A percentile compares a stretch with the other conserved stretches of the same genome.
Conservation (phyloP, 129 eudicot genomes). For the Deinandra increscens region DNA sequence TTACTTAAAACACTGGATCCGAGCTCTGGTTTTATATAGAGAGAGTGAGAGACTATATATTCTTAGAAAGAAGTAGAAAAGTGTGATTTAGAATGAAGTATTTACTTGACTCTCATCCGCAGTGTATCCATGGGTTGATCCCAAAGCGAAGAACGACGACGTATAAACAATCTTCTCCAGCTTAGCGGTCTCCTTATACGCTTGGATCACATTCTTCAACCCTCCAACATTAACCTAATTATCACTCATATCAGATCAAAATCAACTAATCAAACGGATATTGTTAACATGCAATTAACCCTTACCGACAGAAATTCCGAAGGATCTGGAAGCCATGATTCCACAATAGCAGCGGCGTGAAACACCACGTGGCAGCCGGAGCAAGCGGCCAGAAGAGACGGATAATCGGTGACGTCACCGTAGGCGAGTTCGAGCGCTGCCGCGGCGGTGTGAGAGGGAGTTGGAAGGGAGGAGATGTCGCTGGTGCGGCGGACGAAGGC, state of each 20-base stretch:
- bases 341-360: slow-evolving; percentile 84
- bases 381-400: slow-evolving; percentile 60
- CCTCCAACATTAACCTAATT: slow-evolving; percentile 90
- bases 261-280: too few species aligned
- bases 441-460: slow-evolving; percentile 31
- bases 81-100: neutral
- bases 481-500: slow-evolving; percentile 82
- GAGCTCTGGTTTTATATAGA: too few species aligned
- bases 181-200: slow-evolving; percentile 47
- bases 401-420: slow-evolving; percentile 75
- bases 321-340: slow-evolving; percentile 91
- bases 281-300: too few species aligned
- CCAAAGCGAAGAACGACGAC: slow-evolving; percentile 83
- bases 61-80: too few species aligned
- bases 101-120: slow-evolving; percentile 82
- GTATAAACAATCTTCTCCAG: slow-evolving; percentile 76
- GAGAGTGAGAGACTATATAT: too few species aligned
- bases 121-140: slow-evolving; percentile 64
- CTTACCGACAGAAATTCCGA: slow-evolving; percentile 54
- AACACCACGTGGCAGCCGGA: slow-evolving; percentile 64
- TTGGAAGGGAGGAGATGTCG: slow-evolving; percentile 58
- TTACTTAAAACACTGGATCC: too few species aligned
- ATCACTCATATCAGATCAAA: too few species aligned
- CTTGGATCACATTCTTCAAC: slow-evolving; percentile 68
- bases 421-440: slow-evolving; percentile 51